Base-by-base conservation (phyloP, 805 yeast genomes). In the Suhomyces emberorum region DNA sequence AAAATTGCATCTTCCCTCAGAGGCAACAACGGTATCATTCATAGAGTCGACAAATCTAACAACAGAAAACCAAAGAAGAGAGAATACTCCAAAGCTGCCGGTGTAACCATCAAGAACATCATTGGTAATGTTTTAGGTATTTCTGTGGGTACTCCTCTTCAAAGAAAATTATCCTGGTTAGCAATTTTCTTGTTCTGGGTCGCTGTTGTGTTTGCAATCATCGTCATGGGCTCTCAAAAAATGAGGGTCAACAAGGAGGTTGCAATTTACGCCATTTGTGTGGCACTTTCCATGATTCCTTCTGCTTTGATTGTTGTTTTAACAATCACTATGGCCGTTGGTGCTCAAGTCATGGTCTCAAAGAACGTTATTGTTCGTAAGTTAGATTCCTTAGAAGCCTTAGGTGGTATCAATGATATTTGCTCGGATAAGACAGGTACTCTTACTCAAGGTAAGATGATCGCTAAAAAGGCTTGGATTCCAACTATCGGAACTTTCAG, bases 391-490 rank as follows among this genome's bases (percentile, higher is more conserved):
- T 69, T 83, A 32, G 93, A 83, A 52, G 88, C 86, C 27, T 65
- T 83, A 30, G 93, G 93, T 16, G 82, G 88, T 14, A 82, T 84
- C 38, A 80, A 81, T 47, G 88, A 82, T 47, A 81, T 83, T 45
- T 83, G 91, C 55, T 83, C 89, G 1, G 93, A 83, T 62, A 83
- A 83, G 52, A 83, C 93, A 7, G 93, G 93, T 43, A 83, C 93
- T 26, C 69, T 83, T 41, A 83, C 93, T 4, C 84, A 81, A 47
- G 91, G 91, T 37, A 79, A 79, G 46, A 83, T 83, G 93, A 69
- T 83, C 50, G 77, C 79, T n/a, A 77, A 74, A 43, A 72, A 76
- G 42, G 80, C 73, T 14, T 83, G 87, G 86, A 53, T 83, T 29
- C 88, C 88, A 7, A 61, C 70, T 4, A 65, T 69, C 27, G 88